Evolutionary conservation across 2,329 filamentous ascomycete genomes (phyloP).

Genomic region (Fusarium brevicatenulatum): DNA sequence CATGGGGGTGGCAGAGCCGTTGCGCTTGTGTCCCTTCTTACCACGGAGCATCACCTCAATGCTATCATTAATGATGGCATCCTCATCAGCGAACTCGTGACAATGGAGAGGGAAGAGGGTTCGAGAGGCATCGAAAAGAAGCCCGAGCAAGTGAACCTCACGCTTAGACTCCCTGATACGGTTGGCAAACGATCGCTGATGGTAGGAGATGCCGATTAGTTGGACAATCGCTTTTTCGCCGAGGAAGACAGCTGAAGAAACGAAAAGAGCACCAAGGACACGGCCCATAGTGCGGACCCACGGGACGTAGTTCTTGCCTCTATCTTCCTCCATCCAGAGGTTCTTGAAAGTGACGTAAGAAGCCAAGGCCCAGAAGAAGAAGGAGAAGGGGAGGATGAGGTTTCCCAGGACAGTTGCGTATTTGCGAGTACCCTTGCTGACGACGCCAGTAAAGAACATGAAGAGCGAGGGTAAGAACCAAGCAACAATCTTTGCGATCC

Average conservation of each 20-base stretch:
- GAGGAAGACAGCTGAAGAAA: conserved; percentile 76
- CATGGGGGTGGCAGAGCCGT: conserved; percentile 79
- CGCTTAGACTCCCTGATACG: conserved; percentile 91
- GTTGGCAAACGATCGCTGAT: conserved; percentile 83
- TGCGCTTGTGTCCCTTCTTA: conserved; percentile 59
- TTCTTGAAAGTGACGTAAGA: conserved; percentile 70
- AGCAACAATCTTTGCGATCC: conserved; percentile 73
- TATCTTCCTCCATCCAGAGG: conserved; percentile 53
- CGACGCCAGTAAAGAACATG: conserved; percentile 75
- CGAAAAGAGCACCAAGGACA: conserved; percentile 73
- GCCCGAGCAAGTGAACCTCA: conserved; percentile 80
- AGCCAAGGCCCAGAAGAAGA: conserved; percentile 75
- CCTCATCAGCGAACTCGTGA: conserved; percentile 88
- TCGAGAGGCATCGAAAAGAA: conserved; percentile 91
- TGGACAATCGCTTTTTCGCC: conserved; percentile 84
- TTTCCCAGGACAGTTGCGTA: conserved; percentile 73
- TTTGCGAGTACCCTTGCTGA: conserved; percentile 76
- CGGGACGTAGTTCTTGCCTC: conserved; percentile 48
- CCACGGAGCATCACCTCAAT: conserved; percentile 74
- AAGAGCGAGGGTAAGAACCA: conserved; percentile 69
- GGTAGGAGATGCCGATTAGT: conserved; percentile 85
- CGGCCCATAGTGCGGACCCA: conserved; percentile 71
- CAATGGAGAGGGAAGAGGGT: conserved; percentile 93
- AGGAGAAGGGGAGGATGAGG: conserved; percentile 72
- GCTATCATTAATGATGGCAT: conserved; percentile 89